Conservation (phyloP, 2,329 filamentous ascomycete genomes). For the Karstenula rhodostoma region DNA sequence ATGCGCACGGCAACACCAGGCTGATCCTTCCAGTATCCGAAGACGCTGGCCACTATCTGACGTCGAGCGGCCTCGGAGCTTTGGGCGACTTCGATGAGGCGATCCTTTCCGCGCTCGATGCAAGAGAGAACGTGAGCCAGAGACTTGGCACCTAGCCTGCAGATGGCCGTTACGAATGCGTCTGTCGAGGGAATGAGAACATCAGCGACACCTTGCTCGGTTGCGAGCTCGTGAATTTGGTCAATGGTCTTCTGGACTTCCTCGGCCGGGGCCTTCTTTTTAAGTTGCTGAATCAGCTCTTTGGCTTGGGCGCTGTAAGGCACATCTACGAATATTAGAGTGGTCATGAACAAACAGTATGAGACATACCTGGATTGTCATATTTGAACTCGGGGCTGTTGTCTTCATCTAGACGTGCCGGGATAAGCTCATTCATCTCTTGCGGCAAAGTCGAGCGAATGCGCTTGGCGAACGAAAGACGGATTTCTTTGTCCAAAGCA, state of each 20-base stretch:
- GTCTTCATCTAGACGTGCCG: conserved; percentile 89
- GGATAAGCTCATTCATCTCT: conserved; percentile 81
- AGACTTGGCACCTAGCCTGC: conserved; percentile 93
- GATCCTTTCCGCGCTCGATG: conserved; percentile 93
- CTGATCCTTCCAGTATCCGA: conserved; percentile 92
- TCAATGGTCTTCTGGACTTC: conserved; percentile 85
- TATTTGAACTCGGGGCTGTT: conserved; percentile 96
- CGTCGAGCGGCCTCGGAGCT: conserved; percentile 77
- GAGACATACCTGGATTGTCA: conserved; percentile 70
- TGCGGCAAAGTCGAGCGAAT: conserved; percentile 93
- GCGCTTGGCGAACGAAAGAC: conserved; percentile 92
- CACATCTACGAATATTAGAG: conserved; percentile 60
- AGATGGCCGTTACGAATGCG: conserved; percentile 91
- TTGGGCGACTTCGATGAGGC: conserved; percentile 79
- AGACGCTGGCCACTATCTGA: conserved; percentile 90
- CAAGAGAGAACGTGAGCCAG: conserved; percentile 94
- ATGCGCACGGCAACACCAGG: conserved; percentile 92
- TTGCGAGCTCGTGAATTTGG: conserved; percentile 80
- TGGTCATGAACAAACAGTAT: not conserved
- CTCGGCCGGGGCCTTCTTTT: conserved; percentile 83
- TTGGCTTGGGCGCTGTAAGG: conserved; percentile 87
- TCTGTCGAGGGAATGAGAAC: conserved; percentile 88
- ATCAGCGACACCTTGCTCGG: conserved; percentile 72
- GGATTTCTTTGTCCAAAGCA: conserved; percentile 94
- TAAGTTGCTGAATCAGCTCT: conserved; percentile 79